Conservation (phyloP, 257 asterid genomes). For the Solanum arcanum region DNA sequence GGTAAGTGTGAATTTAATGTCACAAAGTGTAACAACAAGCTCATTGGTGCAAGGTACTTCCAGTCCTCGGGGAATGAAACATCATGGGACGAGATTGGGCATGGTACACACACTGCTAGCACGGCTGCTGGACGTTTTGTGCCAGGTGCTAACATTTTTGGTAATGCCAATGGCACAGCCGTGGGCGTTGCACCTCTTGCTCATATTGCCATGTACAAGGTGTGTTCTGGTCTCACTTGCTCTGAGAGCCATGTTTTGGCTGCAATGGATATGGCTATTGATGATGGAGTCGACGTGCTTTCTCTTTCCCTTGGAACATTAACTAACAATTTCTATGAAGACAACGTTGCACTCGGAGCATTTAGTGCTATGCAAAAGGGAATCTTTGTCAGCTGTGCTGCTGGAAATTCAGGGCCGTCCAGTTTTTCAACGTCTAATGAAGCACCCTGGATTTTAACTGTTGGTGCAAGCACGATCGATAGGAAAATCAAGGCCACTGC, state of each 20-base stretch:
- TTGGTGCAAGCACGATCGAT: constrained; percentile 27
- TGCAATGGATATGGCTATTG: constrained; percentile 22
- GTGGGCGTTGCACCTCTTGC: constrained; percentile 29
- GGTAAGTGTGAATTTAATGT: constrained; percentile 11
- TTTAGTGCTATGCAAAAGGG: constrained; percentile 17
- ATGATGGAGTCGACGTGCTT: constrained; percentile 30
- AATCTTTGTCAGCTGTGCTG: constrained; percentile 22
- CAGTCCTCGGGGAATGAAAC: neutral
- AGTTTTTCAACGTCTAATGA: neutral
- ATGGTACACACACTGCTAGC: constrained; percentile 25
- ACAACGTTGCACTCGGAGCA: constrained; percentile 15
- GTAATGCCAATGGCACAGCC: constrained; percentile 22
- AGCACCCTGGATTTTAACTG: constrained; percentile 38
- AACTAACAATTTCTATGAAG: neutral
- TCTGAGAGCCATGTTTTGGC: constrained; percentile 15
- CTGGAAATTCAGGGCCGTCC: constrained; percentile 18
- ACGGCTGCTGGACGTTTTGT: constrained; percentile 20
- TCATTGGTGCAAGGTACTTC: constrained; percentile 16
- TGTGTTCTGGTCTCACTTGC: neutral
- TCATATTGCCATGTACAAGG: constrained; percentile 22
- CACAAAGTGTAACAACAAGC: constrained; percentile 15
- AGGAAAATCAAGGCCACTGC: constrained; percentile 3
- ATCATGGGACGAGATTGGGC: constrained; percentile 7
- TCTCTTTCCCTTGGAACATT: constrained; percentile 17
- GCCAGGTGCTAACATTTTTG: constrained; percentile 1